Conservation (phyloP, 2,329 filamentous ascomycete species). For the Sporothrix inflata region DNA sequence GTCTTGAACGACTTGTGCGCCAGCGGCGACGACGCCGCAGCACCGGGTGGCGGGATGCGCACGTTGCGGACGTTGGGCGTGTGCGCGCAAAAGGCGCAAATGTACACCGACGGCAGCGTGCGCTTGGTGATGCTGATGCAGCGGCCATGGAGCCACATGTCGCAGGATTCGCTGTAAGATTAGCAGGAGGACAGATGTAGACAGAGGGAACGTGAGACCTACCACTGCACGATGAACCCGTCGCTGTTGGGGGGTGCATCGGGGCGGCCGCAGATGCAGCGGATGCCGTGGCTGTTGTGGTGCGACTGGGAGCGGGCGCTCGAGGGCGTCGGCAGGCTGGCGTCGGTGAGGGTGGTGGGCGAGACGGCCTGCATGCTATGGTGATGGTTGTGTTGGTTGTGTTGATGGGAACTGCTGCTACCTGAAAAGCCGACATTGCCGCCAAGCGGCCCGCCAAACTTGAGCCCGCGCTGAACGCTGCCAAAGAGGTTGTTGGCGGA, state of each 20-base stretch:
- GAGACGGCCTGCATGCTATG: conserved; percentile 45
- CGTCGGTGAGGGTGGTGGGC: conserved; percentile 55
- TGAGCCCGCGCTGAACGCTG: conserved; percentile 26
- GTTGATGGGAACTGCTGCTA: neutral
- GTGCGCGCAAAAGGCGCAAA: conserved; percentile 66
- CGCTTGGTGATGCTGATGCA: conserved; percentile 63
- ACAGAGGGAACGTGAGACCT: conserved; percentile 37
- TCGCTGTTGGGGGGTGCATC: conserved; percentile 50
- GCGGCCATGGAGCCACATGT: conserved; percentile 66
- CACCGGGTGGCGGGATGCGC: conserved; percentile 44
- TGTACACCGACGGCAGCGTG: conserved; percentile 63
- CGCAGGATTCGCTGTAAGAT: conserved; percentile 60
- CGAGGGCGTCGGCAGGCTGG: conserved; percentile 52
- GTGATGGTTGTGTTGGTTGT: conserved; percentile 30
- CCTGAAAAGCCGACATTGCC: conserved; percentile 34
- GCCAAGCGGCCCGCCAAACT: conserved; percentile 27
- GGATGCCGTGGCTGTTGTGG: conserved; percentile 47
- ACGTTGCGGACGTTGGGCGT: conserved; percentile 58
- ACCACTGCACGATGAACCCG: conserved; percentile 67
- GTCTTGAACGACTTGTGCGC: conserved; percentile 52
- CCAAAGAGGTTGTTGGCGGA: conserved; percentile 28
- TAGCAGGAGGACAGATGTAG: neutral
- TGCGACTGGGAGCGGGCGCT: conserved; percentile 42
- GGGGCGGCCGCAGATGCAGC: conserved; percentile 60
- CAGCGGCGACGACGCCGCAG: conserved; percentile 46